Evolutionary conservation across 768 basidiomycete species (phyloP), one percentile per base, ranked within the genome.

Genomic region (Hypholoma sublateritium): DNA sequence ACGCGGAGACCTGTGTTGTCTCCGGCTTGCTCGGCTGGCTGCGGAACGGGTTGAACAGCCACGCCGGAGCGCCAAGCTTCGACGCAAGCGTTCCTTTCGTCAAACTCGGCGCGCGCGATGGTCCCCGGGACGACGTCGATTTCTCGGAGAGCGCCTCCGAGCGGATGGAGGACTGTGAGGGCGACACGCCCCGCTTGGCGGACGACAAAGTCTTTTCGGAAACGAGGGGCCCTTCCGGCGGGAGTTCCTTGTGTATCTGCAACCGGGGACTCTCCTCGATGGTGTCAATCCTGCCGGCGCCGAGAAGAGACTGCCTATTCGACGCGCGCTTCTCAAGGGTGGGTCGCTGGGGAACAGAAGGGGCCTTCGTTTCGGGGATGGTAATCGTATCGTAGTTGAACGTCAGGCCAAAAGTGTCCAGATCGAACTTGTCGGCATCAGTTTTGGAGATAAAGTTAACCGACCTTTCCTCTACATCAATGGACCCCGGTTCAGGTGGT

Each of bases 11-110:
- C 13, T 80, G 71, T 2, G 80, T 80, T 1, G 84, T 85, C 60
- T 88, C 84, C 1, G 87, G 79, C 66, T 89, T 86, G 60, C 80
- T 83, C 6, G 80, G 76, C 0, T 76, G 80, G 56, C 80, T 84
- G 34, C 88, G 77, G 69, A 93, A 92, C 5, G 86, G 81, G 64
- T 85, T 89, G 69, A 91, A 87, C 11, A 92, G 70, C 91, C 91
- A 92, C n/a, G 87, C 79, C 1, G 89, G 82, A 1, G 89, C 76
- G 39, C 41, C 52, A 7, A 90, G 77, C 64, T 85, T 89, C 2
- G 88, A 84, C 11, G 79, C 73, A 0, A 83, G 55, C 1, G 78
- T 73, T 3, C 72, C 66, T 24, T 77, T 79, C 19, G 75, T 60
- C 25, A 61, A 16, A 41, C 56, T 57, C 22, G 60, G 51, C 5